Evolutionary conservation across 2,329 filamentous ascomycete genomes (phyloP).

Genomic region (Hirsutella thompsonii): DNA sequence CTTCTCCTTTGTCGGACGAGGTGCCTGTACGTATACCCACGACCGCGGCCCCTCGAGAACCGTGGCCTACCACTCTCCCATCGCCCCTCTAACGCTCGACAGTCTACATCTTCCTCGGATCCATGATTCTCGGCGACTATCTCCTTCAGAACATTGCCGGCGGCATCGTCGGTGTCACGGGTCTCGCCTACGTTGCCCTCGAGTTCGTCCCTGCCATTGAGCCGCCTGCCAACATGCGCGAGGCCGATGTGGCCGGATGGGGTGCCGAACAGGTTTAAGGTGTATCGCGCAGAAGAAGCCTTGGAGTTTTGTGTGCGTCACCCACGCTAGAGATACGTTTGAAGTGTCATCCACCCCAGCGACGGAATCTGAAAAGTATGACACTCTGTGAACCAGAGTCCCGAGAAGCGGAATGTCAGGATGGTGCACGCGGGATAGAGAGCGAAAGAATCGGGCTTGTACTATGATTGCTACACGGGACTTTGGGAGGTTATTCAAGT

Average conservation of each 20-base stretch:
- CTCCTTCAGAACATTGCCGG: constrained; percentile 65
- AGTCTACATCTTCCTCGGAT: constrained; percentile 97
- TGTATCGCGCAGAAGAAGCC: not conserved
- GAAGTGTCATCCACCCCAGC: too few species aligned
- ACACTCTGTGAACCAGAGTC: too few species aligned
- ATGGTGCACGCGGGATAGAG: too few species aligned
- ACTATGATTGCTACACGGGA: too few species aligned
- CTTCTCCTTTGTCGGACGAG: constrained; percentile 93
- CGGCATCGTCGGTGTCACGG: constrained; percentile 62
- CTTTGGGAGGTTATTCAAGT: too few species aligned
- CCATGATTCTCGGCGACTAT: constrained; percentile 59
- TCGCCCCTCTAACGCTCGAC: not conserved
- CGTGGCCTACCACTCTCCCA: not conserved
- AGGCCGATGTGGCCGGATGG: constrained; percentile 57
- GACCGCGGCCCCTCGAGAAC: too few species aligned
- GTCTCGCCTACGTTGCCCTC: constrained; percentile 63
- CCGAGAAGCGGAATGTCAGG: too few species aligned
- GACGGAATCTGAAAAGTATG: too few species aligned
- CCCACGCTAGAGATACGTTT: not conserved
- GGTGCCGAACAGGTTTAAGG: constrained; percentile 62
- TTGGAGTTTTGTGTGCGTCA: not conserved
- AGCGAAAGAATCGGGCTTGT: too few species aligned
- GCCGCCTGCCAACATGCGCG: constrained; percentile 70
- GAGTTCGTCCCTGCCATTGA: constrained; percentile 72
- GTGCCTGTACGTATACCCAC: constrained; percentile 69